Evolutionary conservation across 371 early-diverging fungal genomes (phyloP).

Genomic region (Smittium culicis): DNA sequence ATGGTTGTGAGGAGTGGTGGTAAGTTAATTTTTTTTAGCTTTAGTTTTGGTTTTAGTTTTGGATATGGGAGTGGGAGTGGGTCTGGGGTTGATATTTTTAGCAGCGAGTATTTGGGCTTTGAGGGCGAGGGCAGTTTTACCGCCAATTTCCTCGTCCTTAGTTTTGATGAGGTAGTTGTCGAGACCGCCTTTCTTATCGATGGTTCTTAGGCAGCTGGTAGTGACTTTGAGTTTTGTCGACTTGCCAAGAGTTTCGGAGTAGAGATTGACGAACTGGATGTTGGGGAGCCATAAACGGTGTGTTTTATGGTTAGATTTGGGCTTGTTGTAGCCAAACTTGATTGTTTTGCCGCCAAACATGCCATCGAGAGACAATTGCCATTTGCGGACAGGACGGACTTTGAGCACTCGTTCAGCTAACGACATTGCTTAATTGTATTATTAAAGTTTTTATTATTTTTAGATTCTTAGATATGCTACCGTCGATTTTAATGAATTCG

Average conservation of each 20-base stretch:
- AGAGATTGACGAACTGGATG: slow-evolving; percentile 52
- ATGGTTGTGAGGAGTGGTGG: too few species aligned
- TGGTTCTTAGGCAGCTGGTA: slow-evolving; percentile 54
- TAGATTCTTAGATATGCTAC: too few species aligned
- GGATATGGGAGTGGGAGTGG: too few species aligned
- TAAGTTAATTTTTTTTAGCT: too few species aligned
- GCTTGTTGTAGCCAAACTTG: slow-evolving; percentile 66
- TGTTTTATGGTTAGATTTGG: slow-evolving; percentile 63
- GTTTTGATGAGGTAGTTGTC: slow-evolving; percentile 62
- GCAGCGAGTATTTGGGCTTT: too few species aligned
- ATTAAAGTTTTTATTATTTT: too few species aligned
- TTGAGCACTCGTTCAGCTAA: not conserved
- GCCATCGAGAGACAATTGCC: slow-evolving; percentile 19
- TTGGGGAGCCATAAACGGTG: slow-evolving; percentile 72
- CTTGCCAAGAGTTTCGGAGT: slow-evolving; percentile 46
- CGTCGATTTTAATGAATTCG: too few species aligned
- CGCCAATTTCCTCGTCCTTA: slow-evolving; percentile 44
- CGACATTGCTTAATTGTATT: too few species aligned
- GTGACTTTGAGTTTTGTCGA: slow-evolving; percentile 50
- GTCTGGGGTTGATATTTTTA: too few species aligned
- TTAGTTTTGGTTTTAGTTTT: too few species aligned
- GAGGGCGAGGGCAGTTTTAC: slow-evolving; percentile 37
- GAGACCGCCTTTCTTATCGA: slow-evolving; percentile 75
- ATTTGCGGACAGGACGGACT: not conserved
- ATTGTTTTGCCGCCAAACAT: slow-evolving; percentile 54